A percentile compares a stretch with the other conserved stretches of the same genome.
Conservation (phyloP, 768 basidiomycete species). For the Ramaria sp. region DNA sequence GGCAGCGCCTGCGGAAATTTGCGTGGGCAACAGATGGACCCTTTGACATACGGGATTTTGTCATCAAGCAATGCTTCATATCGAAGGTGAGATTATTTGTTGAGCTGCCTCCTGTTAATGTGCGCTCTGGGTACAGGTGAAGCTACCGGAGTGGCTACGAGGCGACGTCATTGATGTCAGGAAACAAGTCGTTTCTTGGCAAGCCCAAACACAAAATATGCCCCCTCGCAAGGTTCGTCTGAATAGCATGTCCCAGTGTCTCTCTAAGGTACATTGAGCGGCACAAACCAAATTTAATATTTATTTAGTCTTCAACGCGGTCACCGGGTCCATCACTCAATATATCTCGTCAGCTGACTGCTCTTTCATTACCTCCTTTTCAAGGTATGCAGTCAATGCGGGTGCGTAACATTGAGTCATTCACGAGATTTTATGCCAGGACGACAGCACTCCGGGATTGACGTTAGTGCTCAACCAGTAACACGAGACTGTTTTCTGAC, state of each 20-base stretch:
- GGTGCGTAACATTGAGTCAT: not conserved
- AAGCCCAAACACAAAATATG: conserved; percentile 10
- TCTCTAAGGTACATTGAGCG: not conserved
- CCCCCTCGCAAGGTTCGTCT: not conserved
- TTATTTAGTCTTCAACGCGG: not conserved
- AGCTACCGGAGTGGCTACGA: conserved; percentile 63
- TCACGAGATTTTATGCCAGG: not conserved
- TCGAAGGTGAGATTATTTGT: conserved; percentile 40
- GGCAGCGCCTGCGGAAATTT: conserved; percentile 48
- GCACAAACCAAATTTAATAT: not conserved
- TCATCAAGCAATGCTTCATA: conserved; percentile 85
- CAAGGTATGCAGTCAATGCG: conserved; percentile 34
- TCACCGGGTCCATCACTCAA: conserved; percentile 34
- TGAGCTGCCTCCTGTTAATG: not conserved
- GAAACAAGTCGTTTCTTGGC: conserved; percentile 41
- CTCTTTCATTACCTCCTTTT: conserved; percentile 65
- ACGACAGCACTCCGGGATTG: conserved; percentile 79
- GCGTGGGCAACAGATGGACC: conserved; percentile 84
- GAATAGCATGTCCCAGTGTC: not conserved
- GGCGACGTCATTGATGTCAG: conserved; percentile 72
- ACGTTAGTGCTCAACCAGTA: conserved; percentile 36
- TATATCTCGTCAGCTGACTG: conserved; percentile 63
- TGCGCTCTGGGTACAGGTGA: conserved; percentile 29
- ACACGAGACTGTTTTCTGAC: not conserved
- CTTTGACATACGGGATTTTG: conserved; percentile 74